These are phyloP conservation scores for Acanthamoeba rhysodes DNA, from an alignment of 208 protist species.

Conservation along the genomic window DNA sequence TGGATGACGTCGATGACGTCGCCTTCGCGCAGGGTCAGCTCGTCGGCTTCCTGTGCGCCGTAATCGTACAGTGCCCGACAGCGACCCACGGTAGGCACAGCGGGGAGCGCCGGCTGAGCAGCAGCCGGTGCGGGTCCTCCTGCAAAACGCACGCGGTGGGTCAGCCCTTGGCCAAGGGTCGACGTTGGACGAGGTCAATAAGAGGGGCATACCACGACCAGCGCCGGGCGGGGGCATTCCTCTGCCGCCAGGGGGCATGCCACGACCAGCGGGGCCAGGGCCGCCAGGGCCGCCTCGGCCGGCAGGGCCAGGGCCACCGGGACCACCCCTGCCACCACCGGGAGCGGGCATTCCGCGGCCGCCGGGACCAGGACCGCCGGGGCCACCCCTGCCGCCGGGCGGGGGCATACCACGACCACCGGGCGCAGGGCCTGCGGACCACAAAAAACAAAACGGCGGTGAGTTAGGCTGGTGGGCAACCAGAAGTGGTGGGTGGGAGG, in stretches of 20 bases:
- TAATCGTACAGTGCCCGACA: conserved; percentile 72
- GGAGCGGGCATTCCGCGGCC: background rate
- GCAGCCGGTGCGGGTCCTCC: background rate
- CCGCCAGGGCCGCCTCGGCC: background rate
- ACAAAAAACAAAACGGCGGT: background rate
- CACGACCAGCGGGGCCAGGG: background rate
- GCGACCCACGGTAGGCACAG: conserved; percentile 20
- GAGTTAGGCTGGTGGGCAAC: too few species aligned
- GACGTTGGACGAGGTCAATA: too few species aligned
- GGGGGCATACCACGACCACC: conserved; percentile 37
- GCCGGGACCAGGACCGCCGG: conserved; percentile 9
- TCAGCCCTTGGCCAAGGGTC: too few species aligned
- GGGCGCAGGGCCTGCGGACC: background rate
- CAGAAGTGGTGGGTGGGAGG: too few species aligned
- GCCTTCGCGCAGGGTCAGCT: conserved; percentile 67
- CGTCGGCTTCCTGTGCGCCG: conserved; percentile 64
- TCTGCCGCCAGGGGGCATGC: background rate
- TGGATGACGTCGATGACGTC: conserved; percentile 69
- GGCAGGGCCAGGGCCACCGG: too few species aligned
- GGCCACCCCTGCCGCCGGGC: background rate
- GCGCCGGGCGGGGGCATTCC: conserved; percentile 7
- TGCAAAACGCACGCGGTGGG: background rate
- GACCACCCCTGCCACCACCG: too few species aligned
- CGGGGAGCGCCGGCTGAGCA: background rate
- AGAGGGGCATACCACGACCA: background rate